Percentiles rank a stretch among this genome's conserved stretches.
Conservation (phyloP, 306 rosid genomes). For the Morella rubra region DNA sequence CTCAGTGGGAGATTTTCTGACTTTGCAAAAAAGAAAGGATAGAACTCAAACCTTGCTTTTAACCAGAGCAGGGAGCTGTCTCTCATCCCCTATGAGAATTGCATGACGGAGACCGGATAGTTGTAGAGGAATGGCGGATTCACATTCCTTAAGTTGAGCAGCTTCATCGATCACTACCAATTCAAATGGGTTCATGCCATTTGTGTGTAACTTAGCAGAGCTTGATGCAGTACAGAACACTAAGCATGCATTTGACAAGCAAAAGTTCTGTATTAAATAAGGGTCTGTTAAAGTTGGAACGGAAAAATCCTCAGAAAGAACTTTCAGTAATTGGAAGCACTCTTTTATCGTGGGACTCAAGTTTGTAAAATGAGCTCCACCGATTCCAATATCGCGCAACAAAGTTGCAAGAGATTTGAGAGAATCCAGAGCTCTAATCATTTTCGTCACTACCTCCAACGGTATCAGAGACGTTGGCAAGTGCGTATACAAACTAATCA, state of each 20-base stretch:
- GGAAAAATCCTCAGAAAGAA: slow-evolving; percentile 3
- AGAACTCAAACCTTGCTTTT: slow-evolving; percentile 51
- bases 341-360: neutral
- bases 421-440: neutral
- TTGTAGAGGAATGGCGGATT: slow-evolving; percentile 53
- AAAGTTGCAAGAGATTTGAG: neutral
- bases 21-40: neutral
- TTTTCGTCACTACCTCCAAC: slow-evolving; percentile 1
- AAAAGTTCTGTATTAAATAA: neutral
- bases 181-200: slow-evolving; percentile 16
- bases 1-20: neutral
- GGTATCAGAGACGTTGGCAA: slow-evolving; percentile 49
- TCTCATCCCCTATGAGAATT: slow-evolving; percentile 55
- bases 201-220: slow-evolving; percentile 33
- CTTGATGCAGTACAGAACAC: slow-evolving; percentile 46
- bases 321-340: slow-evolving; percentile 10
- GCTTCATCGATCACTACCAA: slow-evolving; percentile 56
- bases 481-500: slow-evolving; percentile 38
- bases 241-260: slow-evolving; percentile 36
- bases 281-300: neutral
- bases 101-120: slow-evolving; percentile 40
- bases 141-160: slow-evolving; percentile 61
- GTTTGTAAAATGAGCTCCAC: slow-evolving; percentile 4
- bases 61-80: slow-evolving; percentile 62
- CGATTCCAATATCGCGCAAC: neutral